A percentile compares a stretch with the other conserved stretches of the same genome.
phyloP scores from a whole-genome alignment of 2,329 filamentous ascomycete genomes.

The Aureobasidium sp. region DNA sequence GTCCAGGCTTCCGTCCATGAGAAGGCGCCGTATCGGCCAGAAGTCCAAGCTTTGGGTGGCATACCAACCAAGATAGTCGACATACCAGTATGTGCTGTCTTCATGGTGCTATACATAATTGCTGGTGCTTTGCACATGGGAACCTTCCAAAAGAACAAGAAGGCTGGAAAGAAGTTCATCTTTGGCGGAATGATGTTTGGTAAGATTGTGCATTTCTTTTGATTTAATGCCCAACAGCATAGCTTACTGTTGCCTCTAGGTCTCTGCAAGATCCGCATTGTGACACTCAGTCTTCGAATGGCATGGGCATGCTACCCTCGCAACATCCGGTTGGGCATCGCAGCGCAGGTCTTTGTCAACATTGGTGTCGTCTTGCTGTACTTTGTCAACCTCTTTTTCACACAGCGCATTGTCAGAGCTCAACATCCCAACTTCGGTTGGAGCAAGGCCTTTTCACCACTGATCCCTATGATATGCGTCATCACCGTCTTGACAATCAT shows the following conservation, averaged over 20 bases:
- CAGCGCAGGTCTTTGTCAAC: conserved; percentile 62
- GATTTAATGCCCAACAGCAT: conserved; percentile 44
- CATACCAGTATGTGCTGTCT: conserved; percentile 56
- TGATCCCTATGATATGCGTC: conserved; percentile 54
- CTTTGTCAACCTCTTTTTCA: conserved; percentile 69
- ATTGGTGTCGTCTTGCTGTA: conserved; percentile 70
- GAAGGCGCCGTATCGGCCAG: conserved; percentile 16
- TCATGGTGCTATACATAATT: conserved; percentile 52
- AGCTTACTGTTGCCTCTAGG: conserved; percentile 41
- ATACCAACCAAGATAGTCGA: conserved; percentile 53
- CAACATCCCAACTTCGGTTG: conserved; percentile 66
- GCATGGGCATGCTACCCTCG: conserved; percentile 44
- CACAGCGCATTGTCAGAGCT: conserved; percentile 67
- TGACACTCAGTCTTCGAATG: conserved; percentile 45
- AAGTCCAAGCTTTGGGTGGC: conserved; percentile 49
- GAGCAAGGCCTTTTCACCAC: conserved; percentile 45
- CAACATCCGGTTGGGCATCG: conserved; percentile 46
- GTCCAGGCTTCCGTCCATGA: not conserved
- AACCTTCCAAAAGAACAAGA: conserved; percentile 49
- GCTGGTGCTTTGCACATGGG: conserved; percentile 53
- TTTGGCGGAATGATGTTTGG: conserved; percentile 51
- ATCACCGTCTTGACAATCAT: conserved; percentile 54
- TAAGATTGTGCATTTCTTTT: conserved; percentile 26
- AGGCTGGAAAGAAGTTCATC: conserved; percentile 51
- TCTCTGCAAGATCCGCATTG: conserved; percentile 45